Evolutionary conservation across 2,329 filamentous ascomycete genomes (phyloP), one percentile per base, ranked within the genome.

Genomic region (Penicillium sp.): DNA sequence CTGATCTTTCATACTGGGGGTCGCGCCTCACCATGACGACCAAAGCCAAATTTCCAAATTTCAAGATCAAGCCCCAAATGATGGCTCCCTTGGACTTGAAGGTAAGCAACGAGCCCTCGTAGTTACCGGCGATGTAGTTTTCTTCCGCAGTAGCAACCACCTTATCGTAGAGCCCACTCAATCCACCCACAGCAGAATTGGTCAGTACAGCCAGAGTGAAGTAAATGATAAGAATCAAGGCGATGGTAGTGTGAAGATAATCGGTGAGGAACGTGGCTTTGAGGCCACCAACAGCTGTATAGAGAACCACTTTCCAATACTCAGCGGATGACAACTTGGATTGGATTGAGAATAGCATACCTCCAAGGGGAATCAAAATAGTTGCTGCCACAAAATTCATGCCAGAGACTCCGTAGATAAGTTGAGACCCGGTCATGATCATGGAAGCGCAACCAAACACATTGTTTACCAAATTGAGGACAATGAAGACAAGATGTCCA

Each of bases 201-300:
- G 72, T 76, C 6, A 81, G 58, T n/a, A 80, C 72, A 0, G 71
- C 65, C 2, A 82, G 60, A 0, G 78, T 77, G 57, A 81, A 81
- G 58, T 77, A 81, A 18, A 80, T 76, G 20, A 81, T 71, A 4
- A 82, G 67, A 26, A 82, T 75, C 4, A 81, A 59, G 1, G 77
- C 77, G 46, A 81, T 73, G 0, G 75, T 69, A 0, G 80, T 82
- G 53, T 82, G 79, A 2, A 80, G 56, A 42, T 75, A 81, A 55
- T 81, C 79, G 0, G 79, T 80, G 6, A 81, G 58, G 53, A 81
- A 81, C 0, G 79, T 81, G 0, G 79, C 78, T 53, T 80, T 80
- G 4, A 81, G 61, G 3, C 79, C 79, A 6, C 79, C 79, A 3
- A 80, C 75, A 0, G 75, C 76, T 0, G 79, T 81, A 55, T 81